phyloP scores from a whole-genome alignment of 2,329 filamentous ascomycete species.

The Leptographium radiaticola region DNA sequence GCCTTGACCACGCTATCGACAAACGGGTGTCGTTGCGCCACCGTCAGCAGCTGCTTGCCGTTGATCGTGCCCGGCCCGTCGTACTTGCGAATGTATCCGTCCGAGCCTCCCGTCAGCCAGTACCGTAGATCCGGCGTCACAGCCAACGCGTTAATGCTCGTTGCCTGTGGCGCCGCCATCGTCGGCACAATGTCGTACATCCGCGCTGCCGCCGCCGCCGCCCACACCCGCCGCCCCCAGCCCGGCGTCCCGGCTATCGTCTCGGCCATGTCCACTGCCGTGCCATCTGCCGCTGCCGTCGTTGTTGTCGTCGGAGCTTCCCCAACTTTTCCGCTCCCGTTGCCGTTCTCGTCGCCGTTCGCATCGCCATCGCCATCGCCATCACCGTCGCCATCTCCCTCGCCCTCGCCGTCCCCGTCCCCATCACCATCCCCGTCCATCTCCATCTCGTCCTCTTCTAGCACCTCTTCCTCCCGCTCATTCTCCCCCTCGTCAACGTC shows the following conservation, averaged over 20 bases:
- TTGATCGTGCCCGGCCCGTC: slow-evolving; percentile 94
- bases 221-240: slow-evolving; percentile 40
- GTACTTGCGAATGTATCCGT: slow-evolving; percentile 94
- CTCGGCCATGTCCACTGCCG: slow-evolving; percentile 7
- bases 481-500: slow-evolving; percentile 23
- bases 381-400: slow-evolving; percentile 4
- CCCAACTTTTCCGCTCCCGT: slow-evolving; percentile 20
- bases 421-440: slow-evolving; percentile 25
- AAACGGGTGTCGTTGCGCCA: slow-evolving; percentile 91
- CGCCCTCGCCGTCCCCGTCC: slow-evolving; percentile 9
- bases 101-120: slow-evolving; percentile 86
- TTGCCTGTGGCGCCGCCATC: slow-evolving; percentile 90
- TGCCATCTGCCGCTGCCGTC: slow-evolving; percentile 5
- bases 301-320: slow-evolving; percentile 1
- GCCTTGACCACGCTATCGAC: slow-evolving; percentile 96
- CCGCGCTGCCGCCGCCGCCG: slow-evolving; percentile 64
- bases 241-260: slow-evolving; percentile 3
- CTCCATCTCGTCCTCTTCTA: slow-evolving; percentile 29
- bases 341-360: not conserved
- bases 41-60: slow-evolving; percentile 82
- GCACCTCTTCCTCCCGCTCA: slow-evolving; percentile 25
- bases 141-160: slow-evolving; percentile 84
- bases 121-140: slow-evolving; percentile 90
- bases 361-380: slow-evolving; percentile 1
- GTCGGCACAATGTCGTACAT: slow-evolving; percentile 94